Conservation (phyloP, 371 early-diverging fungal genomes). For the Mortierella sp. region DNA sequence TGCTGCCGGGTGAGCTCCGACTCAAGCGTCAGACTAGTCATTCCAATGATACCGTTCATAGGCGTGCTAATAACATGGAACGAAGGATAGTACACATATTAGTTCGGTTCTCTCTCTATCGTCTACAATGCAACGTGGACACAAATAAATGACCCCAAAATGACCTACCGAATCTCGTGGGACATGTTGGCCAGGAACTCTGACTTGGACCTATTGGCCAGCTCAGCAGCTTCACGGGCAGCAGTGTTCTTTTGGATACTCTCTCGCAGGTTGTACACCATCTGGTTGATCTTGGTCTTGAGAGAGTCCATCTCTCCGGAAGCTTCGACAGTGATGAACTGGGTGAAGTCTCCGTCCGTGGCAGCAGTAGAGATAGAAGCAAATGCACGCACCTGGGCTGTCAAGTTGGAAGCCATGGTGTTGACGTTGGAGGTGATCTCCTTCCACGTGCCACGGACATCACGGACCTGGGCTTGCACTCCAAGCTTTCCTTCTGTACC, state of each 20-base stretch:
- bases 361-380: constrained; percentile 67
- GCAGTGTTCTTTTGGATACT: constrained; percentile 77
- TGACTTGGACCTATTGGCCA: constrained; percentile 80
- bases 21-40: constrained; percentile 76
- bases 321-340: constrained; percentile 63
- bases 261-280: constrained; percentile 75
- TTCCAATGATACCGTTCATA: constrained; percentile 86
- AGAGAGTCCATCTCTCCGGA: constrained; percentile 60
- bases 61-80: constrained; percentile 71
- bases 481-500: constrained; percentile 66
- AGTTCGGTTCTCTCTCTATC: not conserved
- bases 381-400: constrained; percentile 68
- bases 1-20: constrained; percentile 81
- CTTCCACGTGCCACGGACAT: constrained; percentile 67
- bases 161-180: constrained; percentile 66
- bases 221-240: constrained; percentile 80
- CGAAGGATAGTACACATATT: not conserved
- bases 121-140: not conserved
- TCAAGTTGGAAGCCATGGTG: constrained; percentile 67
- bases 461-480: constrained; percentile 64
- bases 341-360: constrained; percentile 60
- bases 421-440: constrained; percentile 71
- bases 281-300: constrained; percentile 70
- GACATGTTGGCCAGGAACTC: constrained; percentile 85
- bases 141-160: not conserved